phyloP scores from a whole-genome alignment of 805 yeast genomes.

The Metschnikowia lochheadii region DNA sequence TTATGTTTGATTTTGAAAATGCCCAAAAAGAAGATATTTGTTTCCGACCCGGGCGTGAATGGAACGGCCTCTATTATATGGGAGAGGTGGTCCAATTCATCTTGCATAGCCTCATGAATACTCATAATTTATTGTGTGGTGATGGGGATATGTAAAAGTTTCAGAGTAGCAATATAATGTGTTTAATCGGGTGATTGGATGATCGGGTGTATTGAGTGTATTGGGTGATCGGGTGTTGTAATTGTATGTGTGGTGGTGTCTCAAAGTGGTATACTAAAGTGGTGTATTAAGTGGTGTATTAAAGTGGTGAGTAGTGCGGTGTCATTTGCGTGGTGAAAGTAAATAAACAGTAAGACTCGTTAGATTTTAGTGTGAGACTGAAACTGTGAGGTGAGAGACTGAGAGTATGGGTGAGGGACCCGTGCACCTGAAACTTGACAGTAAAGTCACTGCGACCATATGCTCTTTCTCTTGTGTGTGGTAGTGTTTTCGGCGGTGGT shows the following conservation, averaged over 20 bases:
- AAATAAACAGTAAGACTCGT: too few relatives aligned
- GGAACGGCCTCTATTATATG: constrained; percentile 34
- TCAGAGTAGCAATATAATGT: too few relatives aligned
- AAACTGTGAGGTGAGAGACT: too few relatives aligned
- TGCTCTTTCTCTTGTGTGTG: constrained; percentile 10
- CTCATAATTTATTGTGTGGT: constrained; percentile 5
- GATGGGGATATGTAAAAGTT: too few relatives aligned
- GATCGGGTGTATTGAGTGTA: neutral
- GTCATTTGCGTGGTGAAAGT: too few relatives aligned
- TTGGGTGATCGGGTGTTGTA: neutral
- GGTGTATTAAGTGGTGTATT: too few relatives aligned
- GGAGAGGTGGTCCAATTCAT: constrained; percentile 24
- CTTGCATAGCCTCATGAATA: constrained; percentile 19
- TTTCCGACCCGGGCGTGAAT: constrained; percentile 20
- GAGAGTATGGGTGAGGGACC: neutral
- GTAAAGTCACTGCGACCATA: neutral
- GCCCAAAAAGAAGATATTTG: constrained; percentile 24
- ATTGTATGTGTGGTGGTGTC: too few relatives aligned
- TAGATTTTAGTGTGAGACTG: too few relatives aligned
- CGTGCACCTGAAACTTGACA: neutral
- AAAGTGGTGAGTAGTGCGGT: too few relatives aligned
- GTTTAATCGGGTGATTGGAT: too few relatives aligned
- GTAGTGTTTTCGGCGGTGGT: constrained; percentile 15
- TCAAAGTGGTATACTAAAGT: too few relatives aligned
- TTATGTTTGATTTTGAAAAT: constrained; percentile 27